Percentiles rank a stretch among this genome's conserved stretches.
phyloP scores from a whole-genome alignment of 768 basidiomycete species.

The Boletellus sp. region DNA sequence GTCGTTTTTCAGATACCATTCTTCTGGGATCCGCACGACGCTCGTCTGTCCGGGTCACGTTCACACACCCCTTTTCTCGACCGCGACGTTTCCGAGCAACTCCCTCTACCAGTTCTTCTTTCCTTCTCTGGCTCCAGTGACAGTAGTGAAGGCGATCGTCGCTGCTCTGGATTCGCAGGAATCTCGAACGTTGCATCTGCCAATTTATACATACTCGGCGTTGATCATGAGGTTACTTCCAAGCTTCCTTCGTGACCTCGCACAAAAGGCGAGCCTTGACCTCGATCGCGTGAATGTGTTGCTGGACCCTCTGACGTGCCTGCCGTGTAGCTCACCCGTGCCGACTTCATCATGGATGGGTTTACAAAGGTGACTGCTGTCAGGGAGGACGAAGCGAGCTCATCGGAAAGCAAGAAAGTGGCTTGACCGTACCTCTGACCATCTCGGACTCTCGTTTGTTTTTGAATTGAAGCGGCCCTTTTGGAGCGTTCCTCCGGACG shows the following conservation, averaged over 20 bases:
- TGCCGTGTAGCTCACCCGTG: slow-evolving; percentile 50
- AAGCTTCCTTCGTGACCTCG: slow-evolving; percentile 69
- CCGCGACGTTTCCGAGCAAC: slow-evolving; percentile 45
- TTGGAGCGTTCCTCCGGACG: too few relatives aligned
- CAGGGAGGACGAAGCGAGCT: slow-evolving; percentile 49
- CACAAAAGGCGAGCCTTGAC: slow-evolving; percentile 59
- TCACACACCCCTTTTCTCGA: slow-evolving; percentile 74
- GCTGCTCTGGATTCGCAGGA: slow-evolving; percentile 78
- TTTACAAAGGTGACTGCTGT: slow-evolving; percentile 65
- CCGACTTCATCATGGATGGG: slow-evolving; percentile 66
- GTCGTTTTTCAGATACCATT: slow-evolving; percentile 49
- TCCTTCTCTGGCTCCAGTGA: slow-evolving; percentile 68
- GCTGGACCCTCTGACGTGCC: slow-evolving; percentile 8
- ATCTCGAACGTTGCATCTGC: slow-evolving; percentile 64
- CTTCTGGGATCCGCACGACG: slow-evolving; percentile 81
- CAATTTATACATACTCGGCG: slow-evolving; percentile 65
- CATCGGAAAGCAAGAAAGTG: slow-evolving; percentile 8
- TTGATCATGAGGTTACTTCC: slow-evolving; percentile 58
- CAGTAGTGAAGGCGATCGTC: slow-evolving; percentile 79
- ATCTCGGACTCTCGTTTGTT: neutral
- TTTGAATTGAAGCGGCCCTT: too few relatives aligned
- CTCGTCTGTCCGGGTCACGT: slow-evolving; percentile 80
- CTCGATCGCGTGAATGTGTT: neutral
- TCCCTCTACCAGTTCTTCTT: slow-evolving; percentile 66
- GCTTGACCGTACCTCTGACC: slow-evolving; percentile 2